Base-by-base conservation (phyloP, 257 asterid species). In the Striga asiatica region DNA sequence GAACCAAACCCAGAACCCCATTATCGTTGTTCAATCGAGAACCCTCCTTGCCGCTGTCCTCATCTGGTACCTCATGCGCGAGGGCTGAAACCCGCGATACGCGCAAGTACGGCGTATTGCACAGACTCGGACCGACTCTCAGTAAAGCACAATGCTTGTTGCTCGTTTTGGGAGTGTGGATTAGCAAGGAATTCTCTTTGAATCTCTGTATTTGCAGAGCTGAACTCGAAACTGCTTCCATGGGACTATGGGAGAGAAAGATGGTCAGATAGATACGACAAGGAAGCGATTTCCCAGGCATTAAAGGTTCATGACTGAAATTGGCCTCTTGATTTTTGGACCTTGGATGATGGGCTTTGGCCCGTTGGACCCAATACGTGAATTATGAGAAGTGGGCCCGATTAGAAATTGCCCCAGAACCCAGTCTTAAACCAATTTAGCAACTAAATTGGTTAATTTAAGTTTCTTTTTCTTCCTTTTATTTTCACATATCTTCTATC, bases 181-280 rank as follows among this genome's bases (percentile, higher is more conserved):
- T 22, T 4, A 65, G 55, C 35, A 56, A 16, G 0, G 75, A 53
- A 23, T 24, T 43, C 6, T 71, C 80, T 1, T 81, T 14, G 17
- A 74, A 70, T 54, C 65, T 73, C 55, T 80, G 70, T 38, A 68
- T 31, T 25, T 70, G 81, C 27, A 66, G 62, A 50, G 64, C 54
- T 35, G 82, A 67, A 63, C 74, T 45, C 5, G 88, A 64, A 31
- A 80, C 71, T 35, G 91, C 81, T 58, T 88, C 94, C 84, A 78
- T 71, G 54, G 81, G 46, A 46, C 27, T n/a, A n/a, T n/a, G n/a
- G 75, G 52, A 27, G 7, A 27, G 32, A 27, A n/a, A 27, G 32
- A 27, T 2, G 32, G 7, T 2, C 3, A 27, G 32, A 27, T 27
- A 27, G 5, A 7, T 27, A 43, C 16, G 58, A 37, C 27, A 59